Conservation (phyloP, 129 eudicot species). For the Smallanthus sonchifolius region DNA sequence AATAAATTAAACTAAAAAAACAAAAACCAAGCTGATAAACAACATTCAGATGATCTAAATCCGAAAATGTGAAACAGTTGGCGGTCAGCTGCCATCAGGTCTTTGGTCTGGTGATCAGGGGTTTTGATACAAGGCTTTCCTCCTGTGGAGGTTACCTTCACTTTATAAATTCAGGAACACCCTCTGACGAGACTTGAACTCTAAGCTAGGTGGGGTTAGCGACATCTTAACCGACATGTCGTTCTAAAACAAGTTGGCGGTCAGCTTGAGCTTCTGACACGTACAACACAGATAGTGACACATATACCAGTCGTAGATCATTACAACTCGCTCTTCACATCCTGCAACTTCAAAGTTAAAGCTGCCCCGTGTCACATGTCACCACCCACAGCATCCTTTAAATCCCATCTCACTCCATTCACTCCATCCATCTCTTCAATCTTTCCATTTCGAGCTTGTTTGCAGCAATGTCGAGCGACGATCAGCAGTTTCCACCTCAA, state of each 20-base stretch:
- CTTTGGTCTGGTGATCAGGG: no score
- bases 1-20: no score
- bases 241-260: no score
- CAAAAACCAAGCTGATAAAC: no score
- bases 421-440: not conserved
- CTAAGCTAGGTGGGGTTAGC: no score
- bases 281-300: slow-evolving; percentile 22
- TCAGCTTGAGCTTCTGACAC: slow-evolving; percentile 14
- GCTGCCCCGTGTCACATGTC: slow-evolving; percentile 19
- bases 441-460: not conserved
- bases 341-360: not conserved
- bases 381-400: slow-evolving; percentile 11
- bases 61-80: not conserved
- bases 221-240: no score
- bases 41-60: not conserved
- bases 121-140: no score
- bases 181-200: no score
- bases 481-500: slow-evolving; percentile 63
- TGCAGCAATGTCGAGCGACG: slow-evolving; percentile 28
- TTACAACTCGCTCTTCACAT: slow-evolving; percentile 1
- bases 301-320: not conserved
- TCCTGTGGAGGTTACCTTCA: no score
- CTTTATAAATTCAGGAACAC: no score
- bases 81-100: slow-evolving; percentile 1
- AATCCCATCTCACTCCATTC: not conserved